phyloP scores from a whole-genome alignment of 495 filamentous ascomycete genomes.

The Parachaetomium inaequale region DNA sequence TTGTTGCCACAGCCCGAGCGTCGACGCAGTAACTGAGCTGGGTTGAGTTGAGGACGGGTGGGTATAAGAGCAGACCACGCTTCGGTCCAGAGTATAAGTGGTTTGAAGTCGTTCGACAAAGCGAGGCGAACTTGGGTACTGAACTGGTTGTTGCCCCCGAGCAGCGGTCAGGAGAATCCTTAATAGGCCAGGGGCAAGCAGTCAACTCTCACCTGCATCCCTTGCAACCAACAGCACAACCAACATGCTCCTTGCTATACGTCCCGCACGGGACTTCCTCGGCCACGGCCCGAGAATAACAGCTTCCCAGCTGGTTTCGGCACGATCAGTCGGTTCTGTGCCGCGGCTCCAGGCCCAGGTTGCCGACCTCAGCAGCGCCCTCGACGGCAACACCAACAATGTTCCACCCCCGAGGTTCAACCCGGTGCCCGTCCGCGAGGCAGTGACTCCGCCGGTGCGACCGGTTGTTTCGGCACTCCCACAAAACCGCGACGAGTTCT shows the following conservation, averaged over 20 bases:
- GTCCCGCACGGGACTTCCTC: constrained; percentile 10
- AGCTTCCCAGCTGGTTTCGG: not conserved
- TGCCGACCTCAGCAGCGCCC: constrained; percentile 15
- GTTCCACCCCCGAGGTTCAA: constrained; percentile 7
- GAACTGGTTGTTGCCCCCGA: not conserved
- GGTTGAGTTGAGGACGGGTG: not conserved
- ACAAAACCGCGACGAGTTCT: constrained; percentile 34
- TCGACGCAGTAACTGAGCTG: not conserved
- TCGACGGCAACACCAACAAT: not conserved
- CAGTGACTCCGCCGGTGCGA: not conserved
- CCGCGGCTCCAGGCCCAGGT: constrained; percentile 27
- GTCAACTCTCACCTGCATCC: not conserved
- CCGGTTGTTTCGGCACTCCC: constrained; percentile 12
- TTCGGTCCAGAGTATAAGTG: not conserved
- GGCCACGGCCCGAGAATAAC: constrained; percentile 1
- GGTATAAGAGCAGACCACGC: not conserved
- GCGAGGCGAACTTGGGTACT: not conserved
- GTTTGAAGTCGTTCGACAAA: not conserved
- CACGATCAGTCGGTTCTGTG: constrained; percentile 21
- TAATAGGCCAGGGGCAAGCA: not conserved
- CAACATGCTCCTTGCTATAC: constrained; percentile 13
- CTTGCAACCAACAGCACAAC: not conserved
- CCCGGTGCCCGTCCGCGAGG: not conserved
- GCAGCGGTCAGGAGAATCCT: not conserved
- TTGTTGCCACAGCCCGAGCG: not conserved